Conservation (phyloP, 2,329 filamentous ascomycete genomes). For the Hawksworthiomyces lignivorus region DNA sequence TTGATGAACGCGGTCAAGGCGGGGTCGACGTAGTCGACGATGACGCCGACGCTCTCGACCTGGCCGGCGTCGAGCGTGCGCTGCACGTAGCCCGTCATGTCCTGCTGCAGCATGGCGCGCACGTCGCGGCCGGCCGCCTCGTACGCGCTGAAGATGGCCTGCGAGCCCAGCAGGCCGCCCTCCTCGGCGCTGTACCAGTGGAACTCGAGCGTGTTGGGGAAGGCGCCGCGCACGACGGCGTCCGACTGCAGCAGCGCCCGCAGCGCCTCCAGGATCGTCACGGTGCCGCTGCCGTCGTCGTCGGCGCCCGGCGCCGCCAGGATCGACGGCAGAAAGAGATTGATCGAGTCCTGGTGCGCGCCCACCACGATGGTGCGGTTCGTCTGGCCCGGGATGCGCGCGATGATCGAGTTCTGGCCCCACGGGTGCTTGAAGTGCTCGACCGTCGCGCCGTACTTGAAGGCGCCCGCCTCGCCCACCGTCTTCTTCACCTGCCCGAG, state of each 20-base stretch:
- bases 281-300: constrained; percentile 86
- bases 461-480: constrained; percentile 63
- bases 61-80: constrained; percentile 75
- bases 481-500: constrained; percentile 65
- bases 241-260: constrained; percentile 69
- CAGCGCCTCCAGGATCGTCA: constrained; percentile 90
- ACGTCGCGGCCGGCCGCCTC: constrained; percentile 64
- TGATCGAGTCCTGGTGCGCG: constrained; percentile 92
- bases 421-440: constrained; percentile 73
- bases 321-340: constrained; percentile 78
- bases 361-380: constrained; percentile 83
- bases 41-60: constrained; percentile 81
- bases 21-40: constrained; percentile 82
- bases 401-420: constrained; percentile 87
- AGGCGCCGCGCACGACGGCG: constrained; percentile 61
- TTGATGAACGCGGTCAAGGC: constrained; percentile 86
- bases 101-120: constrained; percentile 96
- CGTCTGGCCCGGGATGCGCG: constrained; percentile 77
- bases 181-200: constrained; percentile 95
- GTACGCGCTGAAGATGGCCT: constrained; percentile 81
- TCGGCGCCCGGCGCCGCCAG: constrained; percentile 88
- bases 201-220: constrained; percentile 85
- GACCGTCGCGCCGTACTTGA: constrained; percentile 57
- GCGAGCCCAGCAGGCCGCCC: constrained; percentile 76
- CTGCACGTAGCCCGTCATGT: constrained; percentile 90